Conservation (phyloP, 306 rosid genomes). For the Ormosia emarginata region DNA sequence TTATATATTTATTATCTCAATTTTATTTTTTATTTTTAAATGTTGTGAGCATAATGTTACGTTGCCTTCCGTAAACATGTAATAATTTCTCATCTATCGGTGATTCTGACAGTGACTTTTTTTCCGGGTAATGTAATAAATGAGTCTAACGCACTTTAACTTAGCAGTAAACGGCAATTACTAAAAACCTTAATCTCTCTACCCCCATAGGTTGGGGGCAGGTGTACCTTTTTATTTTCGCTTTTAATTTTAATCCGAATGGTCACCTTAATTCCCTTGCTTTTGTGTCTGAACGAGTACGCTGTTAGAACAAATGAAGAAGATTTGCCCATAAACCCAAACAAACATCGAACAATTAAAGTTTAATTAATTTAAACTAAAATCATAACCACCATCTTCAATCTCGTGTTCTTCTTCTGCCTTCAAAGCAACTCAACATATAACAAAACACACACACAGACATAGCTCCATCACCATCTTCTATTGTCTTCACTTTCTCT, state of each 20-base stretch:
- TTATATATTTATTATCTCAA: too few relatives aligned
- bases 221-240: background rate
- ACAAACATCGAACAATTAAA: background rate
- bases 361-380: background rate
- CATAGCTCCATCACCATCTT: background rate
- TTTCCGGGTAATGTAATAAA: background rate
- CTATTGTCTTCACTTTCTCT: background rate
- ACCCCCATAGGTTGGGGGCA: background rate
- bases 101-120: background rate
- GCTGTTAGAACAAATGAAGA: background rate
- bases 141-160: background rate
- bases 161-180: background rate
- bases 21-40: too few relatives aligned
- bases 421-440: constrained; percentile 1
- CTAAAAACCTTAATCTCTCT: background rate
- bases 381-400: background rate
- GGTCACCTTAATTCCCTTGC: background rate
- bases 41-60: too few relatives aligned
- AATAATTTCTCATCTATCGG: too few relatives aligned
- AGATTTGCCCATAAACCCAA: background rate
- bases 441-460: background rate
- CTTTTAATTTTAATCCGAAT: background rate
- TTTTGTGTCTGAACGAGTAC: background rate
- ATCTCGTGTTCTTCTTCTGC: background rate
- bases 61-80: too few relatives aligned